Evolutionary conservation across 805 yeast species (phyloP).

Genomic region (Komagataella pastoris): DNA sequence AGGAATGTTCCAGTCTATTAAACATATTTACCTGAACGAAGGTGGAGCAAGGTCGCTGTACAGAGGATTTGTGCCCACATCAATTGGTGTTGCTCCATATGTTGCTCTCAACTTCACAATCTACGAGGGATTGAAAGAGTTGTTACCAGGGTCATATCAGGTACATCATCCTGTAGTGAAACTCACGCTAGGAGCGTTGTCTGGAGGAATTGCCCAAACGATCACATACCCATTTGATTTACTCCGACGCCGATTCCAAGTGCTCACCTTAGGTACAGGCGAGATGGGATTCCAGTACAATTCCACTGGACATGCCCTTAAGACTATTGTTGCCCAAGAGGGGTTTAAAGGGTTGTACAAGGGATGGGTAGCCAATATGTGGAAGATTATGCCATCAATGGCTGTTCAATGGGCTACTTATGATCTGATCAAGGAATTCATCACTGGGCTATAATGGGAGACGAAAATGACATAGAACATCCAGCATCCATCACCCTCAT

Average conservation of each 20-base stretch:
- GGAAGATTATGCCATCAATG: conserved; percentile 90
- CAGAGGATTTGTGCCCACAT: conserved; percentile 82
- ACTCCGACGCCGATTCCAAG: conserved; percentile 82
- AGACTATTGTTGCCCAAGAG: conserved; percentile 55
- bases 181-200: conserved; percentile 66
- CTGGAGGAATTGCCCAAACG: conserved; percentile 87
- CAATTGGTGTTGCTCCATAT: conserved; percentile 91
- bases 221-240: conserved; percentile 86
- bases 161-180: conserved; percentile 31
- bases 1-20: conserved; percentile 48
- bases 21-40: conserved; percentile 52
- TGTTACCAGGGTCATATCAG: conserved; percentile 17
- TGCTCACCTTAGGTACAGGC: conserved; percentile 64
- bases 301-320: conserved; percentile 65
- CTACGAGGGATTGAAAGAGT: conserved; percentile 69
- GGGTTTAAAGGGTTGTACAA: conserved; percentile 64
- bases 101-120: conserved; percentile 87
- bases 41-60: conserved; percentile 75
- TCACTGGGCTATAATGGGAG: conserved; percentile 3
- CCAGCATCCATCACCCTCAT: not conserved
- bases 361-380: conserved; percentile 67
- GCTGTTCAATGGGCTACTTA: conserved; percentile 89
- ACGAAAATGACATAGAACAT: not conserved
- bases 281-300: conserved; percentile 74
- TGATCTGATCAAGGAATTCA: conserved; percentile 50